Evolutionary conservation across 495 filamentous ascomycete genomes (phyloP).

Genomic region (Penicillium soppii): DNA sequence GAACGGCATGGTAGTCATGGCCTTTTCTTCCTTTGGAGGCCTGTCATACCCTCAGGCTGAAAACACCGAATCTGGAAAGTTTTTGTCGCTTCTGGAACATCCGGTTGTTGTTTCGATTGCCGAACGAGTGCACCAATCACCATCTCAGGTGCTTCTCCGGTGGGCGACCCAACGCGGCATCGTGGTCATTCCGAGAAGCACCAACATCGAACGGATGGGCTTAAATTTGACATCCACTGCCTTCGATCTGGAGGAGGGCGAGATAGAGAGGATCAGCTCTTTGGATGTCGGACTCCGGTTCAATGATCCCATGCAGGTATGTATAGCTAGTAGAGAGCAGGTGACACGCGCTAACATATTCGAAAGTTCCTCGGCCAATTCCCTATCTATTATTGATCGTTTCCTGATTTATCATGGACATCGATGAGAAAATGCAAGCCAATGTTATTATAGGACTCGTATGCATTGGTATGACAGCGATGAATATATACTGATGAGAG

Average conservation of each 20-base stretch:
- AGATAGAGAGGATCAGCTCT: neutral
- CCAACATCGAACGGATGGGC: neutral
- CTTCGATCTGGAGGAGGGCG: neutral
- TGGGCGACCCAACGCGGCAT: neutral
- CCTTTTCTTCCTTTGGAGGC: neutral
- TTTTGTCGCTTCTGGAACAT: neutral
- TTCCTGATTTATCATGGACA: neutral
- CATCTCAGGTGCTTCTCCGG: neutral
- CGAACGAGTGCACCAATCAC: neutral
- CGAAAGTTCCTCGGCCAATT: neutral
- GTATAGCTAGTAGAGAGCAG: neutral
- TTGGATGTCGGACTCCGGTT: neutral
- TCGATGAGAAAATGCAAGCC: too few species aligned
- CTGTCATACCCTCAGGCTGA: neutral
- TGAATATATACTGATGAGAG: too few species aligned
- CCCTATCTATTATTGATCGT: neutral
- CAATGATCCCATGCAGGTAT: neutral
- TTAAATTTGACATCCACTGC: neutral
- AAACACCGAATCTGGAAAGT: neutral
- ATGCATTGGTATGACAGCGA: too few species aligned
- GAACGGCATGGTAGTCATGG: neutral
- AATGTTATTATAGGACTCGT: too few species aligned
- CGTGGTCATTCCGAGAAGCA: neutral
- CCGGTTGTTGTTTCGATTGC: neutral
- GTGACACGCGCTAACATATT: neutral